These are phyloP conservation scores for Microsporum canis DNA, from an alignment of 2,329 filamentous ascomycete genomes.

Conservation along the genomic window DNA sequence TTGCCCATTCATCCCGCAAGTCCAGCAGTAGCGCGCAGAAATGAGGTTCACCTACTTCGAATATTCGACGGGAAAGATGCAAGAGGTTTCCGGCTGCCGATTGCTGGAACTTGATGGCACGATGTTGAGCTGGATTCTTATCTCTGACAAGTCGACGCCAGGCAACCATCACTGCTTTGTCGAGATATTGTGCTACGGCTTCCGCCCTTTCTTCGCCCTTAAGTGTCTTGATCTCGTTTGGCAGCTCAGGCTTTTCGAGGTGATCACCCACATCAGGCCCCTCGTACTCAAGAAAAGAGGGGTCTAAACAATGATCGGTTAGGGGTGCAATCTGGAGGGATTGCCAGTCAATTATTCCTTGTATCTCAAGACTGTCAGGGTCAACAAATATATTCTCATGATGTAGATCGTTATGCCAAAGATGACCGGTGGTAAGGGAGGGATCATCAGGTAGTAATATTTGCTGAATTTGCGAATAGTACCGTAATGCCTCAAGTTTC, in stretches of 20 bases:
- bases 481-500: slow-evolving; percentile 19
- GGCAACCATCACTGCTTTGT: slow-evolving; percentile 9
- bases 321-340: slow-evolving; percentile 22
- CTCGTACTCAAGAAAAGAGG: slow-evolving; percentile 21
- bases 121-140: slow-evolving; percentile 8
- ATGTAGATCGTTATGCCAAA: slow-evolving; percentile 25
- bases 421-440: slow-evolving; percentile 13
- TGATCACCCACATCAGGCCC: slow-evolving; percentile 22
- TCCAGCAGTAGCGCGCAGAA: slow-evolving; percentile 6
- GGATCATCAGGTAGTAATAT: slow-evolving; percentile 4
- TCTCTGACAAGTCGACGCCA: slow-evolving; percentile 10
- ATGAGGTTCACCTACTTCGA: slow-evolving; percentile 8
- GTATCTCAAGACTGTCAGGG: slow-evolving; percentile 19
- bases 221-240: slow-evolving; percentile 3
- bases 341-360: slow-evolving; percentile 26
- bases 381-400: slow-evolving; percentile 26
- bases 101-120: slow-evolving; percentile 9
- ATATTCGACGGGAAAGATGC: slow-evolving; percentile 7
- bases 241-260: slow-evolving; percentile 13
- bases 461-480: slow-evolving; percentile 13
- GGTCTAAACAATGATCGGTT: slow-evolving; percentile 20
- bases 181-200: not conserved
- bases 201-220: slow-evolving; percentile 5
- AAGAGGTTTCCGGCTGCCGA: slow-evolving; percentile 5
- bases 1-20: slow-evolving; percentile 6